Conservation (phyloP, 2,329 filamentous ascomycete genomes). For the Fusarium aywerte region DNA sequence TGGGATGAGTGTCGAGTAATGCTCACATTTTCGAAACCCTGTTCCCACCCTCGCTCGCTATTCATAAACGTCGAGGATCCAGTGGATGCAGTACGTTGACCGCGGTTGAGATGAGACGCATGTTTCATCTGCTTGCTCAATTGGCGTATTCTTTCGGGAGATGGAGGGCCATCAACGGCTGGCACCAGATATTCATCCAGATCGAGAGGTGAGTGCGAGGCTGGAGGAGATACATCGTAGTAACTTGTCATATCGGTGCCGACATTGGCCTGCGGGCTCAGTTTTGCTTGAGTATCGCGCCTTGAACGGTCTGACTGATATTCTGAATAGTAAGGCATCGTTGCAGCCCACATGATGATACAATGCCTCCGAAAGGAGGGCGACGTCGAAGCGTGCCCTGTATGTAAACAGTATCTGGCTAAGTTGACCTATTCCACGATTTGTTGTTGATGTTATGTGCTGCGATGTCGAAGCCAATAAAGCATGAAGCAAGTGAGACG, state of each 20-base stretch:
- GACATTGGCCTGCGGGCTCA: constrained; percentile 14
- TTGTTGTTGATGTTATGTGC: constrained; percentile 17
- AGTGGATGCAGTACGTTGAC: constrained; percentile 60
- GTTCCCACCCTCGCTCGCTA: constrained; percentile 62
- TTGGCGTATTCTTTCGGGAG: constrained; percentile 67
- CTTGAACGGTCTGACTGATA: constrained; percentile 40
- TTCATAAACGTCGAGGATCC: constrained; percentile 63
- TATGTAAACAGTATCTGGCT: constrained; percentile 33
- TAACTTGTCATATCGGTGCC: constrained; percentile 22
- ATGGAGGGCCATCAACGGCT: constrained; percentile 69
- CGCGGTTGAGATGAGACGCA: constrained; percentile 56
- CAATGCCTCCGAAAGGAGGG: constrained; percentile 44
- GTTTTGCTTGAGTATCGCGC: constrained; percentile 34
- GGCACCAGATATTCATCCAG: constrained; percentile 64
- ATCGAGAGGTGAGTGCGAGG: constrained; percentile 38
- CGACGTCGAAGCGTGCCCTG: constrained; percentile 48
- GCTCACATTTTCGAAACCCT: constrained; percentile 58
- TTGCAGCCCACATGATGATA: constrained; percentile 44
- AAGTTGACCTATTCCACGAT: constrained; percentile 37
- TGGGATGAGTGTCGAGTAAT: constrained; percentile 68
- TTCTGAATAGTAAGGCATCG: constrained; percentile 45
- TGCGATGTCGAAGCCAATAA: constrained; percentile 13
- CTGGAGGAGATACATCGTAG: constrained; percentile 27
- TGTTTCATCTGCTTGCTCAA: constrained; percentile 69
- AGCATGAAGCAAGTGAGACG: constrained; percentile 11